Conservation (phyloP, 108 stramenopile species). For the Tribonema minus region DNA sequence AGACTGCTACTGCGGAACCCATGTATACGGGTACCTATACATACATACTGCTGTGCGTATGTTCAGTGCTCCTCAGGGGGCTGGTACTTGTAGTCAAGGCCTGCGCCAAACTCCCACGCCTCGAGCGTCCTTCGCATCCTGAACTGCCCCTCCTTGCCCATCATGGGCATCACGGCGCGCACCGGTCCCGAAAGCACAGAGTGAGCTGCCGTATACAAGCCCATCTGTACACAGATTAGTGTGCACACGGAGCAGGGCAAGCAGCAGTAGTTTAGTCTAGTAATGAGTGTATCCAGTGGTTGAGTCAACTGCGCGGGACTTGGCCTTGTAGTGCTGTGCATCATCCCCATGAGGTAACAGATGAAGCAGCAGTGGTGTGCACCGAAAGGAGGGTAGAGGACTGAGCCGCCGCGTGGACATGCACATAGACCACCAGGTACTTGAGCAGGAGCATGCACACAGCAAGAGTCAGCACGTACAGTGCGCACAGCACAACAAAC, state of each 20-base stretch:
- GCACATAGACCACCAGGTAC: no score
- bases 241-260: neutral
- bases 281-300: no score
- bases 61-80: no score
- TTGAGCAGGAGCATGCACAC: neutral
- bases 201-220: slow-evolving; percentile 19
- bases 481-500: no score
- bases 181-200: neutral
- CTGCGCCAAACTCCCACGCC: slow-evolving; percentile 34
- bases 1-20: no score
- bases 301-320: no score
- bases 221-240: slow-evolving; percentile 25
- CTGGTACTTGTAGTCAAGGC: slow-evolving; percentile 33
- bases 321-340: neutral
- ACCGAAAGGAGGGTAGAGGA: neutral
- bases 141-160: slow-evolving; percentile 21
- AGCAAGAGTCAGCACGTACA: neutral
- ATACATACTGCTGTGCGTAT: no score
- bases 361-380: neutral
- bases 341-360: neutral
- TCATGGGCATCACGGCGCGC: neutral
- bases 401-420: no score
- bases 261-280: no score
- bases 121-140: slow-evolving; percentile 13
- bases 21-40: no score